Evolutionary conservation across 768 basidiomycete species (phyloP), one percentile per base, ranked within the genome.

Genomic region (Wakefieldia striispora): DNA sequence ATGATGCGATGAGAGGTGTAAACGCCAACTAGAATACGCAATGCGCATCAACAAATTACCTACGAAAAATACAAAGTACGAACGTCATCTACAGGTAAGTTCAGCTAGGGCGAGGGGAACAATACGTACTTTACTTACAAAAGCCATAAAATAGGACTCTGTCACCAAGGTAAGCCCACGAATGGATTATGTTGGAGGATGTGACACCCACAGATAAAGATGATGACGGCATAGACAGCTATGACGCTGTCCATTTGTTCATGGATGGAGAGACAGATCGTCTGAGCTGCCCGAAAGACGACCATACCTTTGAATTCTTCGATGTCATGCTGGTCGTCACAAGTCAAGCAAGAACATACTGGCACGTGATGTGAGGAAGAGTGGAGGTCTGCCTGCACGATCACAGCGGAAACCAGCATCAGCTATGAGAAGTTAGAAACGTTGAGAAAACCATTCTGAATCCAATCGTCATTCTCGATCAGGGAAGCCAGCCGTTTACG

Each of bases 381-480:
- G 62, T 4, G 68, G 72, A 2, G 80, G 72, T 38, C 82, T 63
- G 14, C 82, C 80, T 37, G 72, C 67, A 34, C 70, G 68, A 53
- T 82, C 80, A 46, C 75, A 76, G 17, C 77, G 63, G 47, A 78
- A 67, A 23, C 74, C 76, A 26, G 78, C 78, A 21, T 66, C 43
- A n/a, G 80, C 78, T 38, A 80, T 68, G 49, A 62, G 43, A 83
- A 76, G 63, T 82, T 81, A 64, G 69, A 82, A 51, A 82, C 77
- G 55, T 77, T 75, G 29, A 82, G 65, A 48, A 77, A 60, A 43
- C 78, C 80, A 56, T 83, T 82, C 75, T 80, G 53, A 23, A 23
- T n/a, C n/a, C n/a, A n/a, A n/a, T n/a, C n/a, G n/a, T n/a, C n/a
- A n/a, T n/a, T n/a, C n/a, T n/a, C n/a, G n/a, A n/a, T n/a, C n/a